These are phyloP conservation scores for Knoxia roxburghii DNA, from an alignment of 257 asterid genomes.

Conservation along the genomic window DNA sequence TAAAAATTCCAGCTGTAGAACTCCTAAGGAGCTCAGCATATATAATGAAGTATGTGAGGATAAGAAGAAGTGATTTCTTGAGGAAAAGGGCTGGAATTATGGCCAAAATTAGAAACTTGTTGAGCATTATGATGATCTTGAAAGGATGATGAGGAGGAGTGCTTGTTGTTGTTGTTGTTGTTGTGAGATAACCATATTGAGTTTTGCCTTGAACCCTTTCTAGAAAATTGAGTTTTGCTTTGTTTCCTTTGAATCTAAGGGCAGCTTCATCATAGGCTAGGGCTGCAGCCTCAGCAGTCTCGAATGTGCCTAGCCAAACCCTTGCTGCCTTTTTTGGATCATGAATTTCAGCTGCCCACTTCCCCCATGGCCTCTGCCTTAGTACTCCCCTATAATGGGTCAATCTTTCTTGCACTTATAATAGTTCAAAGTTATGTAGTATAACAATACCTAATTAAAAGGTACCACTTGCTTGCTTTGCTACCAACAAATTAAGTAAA, in stretches of 20 bases:
- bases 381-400: slow-evolving; percentile 87
- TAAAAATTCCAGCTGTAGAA: too few relatives aligned
- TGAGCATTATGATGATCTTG: slow-evolving; percentile 6
- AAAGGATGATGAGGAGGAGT: too few relatives aligned
- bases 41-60: slow-evolving; percentile 24
- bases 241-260: slow-evolving; percentile 75
- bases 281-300: slow-evolving; percentile 73
- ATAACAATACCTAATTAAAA: too few relatives aligned
- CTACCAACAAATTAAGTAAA: too few relatives aligned
- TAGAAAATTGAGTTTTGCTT: slow-evolving; percentile 84
- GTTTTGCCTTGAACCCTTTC: slow-evolving; percentile 60
- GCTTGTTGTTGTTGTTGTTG: too few relatives aligned
- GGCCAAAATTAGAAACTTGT: neutral
- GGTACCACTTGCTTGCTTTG: too few relatives aligned
- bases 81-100: slow-evolving; percentile 1
- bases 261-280: slow-evolving; percentile 82
- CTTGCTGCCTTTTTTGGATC: slow-evolving; percentile 81
- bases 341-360: slow-evolving; percentile 84
- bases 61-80: slow-evolving; percentile 1
- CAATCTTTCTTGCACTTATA: too few relatives aligned
- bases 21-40: slow-evolving; percentile 28
- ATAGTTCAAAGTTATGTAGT: too few relatives aligned
- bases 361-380: slow-evolving; percentile 85
- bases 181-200: slow-evolving; percentile 26
- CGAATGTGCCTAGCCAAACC: slow-evolving; percentile 83